These are phyloP conservation scores for Laetiporus sulphureus DNA, from an alignment of 1,284 basidiomycete species.

Conservation along the genomic window DNA sequence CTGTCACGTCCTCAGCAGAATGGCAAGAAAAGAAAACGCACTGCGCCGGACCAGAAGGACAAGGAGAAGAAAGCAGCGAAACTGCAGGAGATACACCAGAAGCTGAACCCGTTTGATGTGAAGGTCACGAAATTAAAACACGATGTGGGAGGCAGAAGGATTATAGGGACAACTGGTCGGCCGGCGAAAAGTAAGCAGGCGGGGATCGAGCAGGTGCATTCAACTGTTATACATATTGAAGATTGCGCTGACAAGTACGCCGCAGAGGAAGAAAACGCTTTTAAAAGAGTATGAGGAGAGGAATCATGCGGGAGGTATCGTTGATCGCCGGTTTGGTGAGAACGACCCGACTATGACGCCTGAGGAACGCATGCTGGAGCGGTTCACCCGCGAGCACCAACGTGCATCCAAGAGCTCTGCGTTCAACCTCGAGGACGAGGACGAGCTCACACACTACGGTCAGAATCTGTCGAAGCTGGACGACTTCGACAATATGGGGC, in stretches of 20 bases:
- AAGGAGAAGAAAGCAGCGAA: slow-evolving; percentile 75
- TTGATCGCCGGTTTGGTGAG: slow-evolving; percentile 96
- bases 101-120: slow-evolving; percentile 91
- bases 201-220: slow-evolving; percentile 85
- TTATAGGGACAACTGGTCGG: slow-evolving; percentile 79
- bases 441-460: slow-evolving; percentile 91
- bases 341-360: slow-evolving; percentile 84
- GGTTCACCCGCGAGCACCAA: slow-evolving; percentile 89
- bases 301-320: slow-evolving; percentile 79
- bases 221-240: too few relatives aligned
- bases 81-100: slow-evolving; percentile 78
- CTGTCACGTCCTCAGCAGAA: slow-evolving; percentile 51
- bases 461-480: slow-evolving; percentile 81
- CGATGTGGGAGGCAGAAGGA: slow-evolving; percentile 82
- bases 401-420: slow-evolving; percentile 70
- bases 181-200: slow-evolving; percentile 86
- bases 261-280: slow-evolving; percentile 78
- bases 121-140: slow-evolving; percentile 90
- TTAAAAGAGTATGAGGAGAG: slow-evolving; percentile 82
- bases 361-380: slow-evolving; percentile 96
- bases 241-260: too few relatives aligned
- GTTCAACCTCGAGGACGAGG: slow-evolving; percentile 91
- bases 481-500: slow-evolving; percentile 79
- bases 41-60: slow-evolving; percentile 58
- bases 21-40: slow-evolving; percentile 67